phyloP scores from a whole-genome alignment of 495 filamentous ascomycete species.

The Baudoinia panamericana region DNA sequence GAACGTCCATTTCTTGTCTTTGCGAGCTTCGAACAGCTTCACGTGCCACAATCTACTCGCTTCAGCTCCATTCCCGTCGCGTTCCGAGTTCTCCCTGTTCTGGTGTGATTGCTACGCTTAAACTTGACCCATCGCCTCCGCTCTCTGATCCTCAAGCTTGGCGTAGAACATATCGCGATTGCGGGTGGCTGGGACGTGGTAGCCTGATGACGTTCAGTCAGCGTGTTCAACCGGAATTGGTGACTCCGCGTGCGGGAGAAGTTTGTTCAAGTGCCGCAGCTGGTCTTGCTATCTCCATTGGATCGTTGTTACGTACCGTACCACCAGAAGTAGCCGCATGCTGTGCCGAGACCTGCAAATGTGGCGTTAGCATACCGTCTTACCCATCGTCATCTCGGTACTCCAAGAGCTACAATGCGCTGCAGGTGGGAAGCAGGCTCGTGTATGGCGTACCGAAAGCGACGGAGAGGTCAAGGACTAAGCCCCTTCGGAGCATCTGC shows the following conservation, averaged over 20 bases:
- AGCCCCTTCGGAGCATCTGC: conserved; percentile 58
- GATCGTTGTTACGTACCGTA: conserved; percentile 49
- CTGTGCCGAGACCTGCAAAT: conserved; percentile 47
- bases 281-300: not conserved
- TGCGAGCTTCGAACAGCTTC: too few species aligned
- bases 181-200: conserved; percentile 65
- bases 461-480: conserved; percentile 68
- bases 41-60: too few species aligned
- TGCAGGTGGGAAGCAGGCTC: too few species aligned
- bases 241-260: too few species aligned
- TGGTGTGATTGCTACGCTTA: conserved; percentile 7
- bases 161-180: conserved; percentile 63
- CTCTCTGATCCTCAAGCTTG: conserved; percentile 59
- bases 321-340: conserved; percentile 67
- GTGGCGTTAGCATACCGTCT: conserved; percentile 8
- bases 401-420: too few species aligned
- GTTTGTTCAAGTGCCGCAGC: too few species aligned
- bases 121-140: conserved; percentile 30
- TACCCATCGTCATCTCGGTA: too few species aligned
- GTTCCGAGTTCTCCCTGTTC: not conserved
- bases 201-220: conserved; percentile 37
- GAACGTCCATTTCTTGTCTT: too few species aligned
- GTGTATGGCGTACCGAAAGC: conserved; percentile 46
- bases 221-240: too few species aligned
- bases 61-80: too few species aligned